A percentile compares a stretch with the other conserved stretches of the same genome.
phyloP scores from a whole-genome alignment of 352 stramenopile species.

The Globisporangium lucens region DNA sequence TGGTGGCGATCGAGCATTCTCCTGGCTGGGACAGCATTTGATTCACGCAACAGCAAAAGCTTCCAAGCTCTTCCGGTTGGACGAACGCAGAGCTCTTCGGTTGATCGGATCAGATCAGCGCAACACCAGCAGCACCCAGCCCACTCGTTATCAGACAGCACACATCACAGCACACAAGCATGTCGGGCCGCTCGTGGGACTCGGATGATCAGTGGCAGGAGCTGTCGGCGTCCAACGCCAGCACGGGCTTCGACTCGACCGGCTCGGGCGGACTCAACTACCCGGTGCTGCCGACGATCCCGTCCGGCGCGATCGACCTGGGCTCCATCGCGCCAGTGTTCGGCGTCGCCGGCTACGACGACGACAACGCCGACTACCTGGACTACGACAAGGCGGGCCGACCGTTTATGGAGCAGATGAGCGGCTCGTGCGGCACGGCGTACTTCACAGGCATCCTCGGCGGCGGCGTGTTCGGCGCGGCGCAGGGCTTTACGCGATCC shows the following conservation, averaged over 20 bases:
- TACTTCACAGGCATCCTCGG: slow-evolving; percentile 86
- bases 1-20: background rate
- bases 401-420: slow-evolving; percentile 85
- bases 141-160: background rate
- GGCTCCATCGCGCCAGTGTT: slow-evolving; percentile 85
- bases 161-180: slow-evolving; percentile 18
- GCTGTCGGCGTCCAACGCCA: slow-evolving; percentile 31
- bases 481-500: slow-evolving; percentile 64
- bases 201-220: slow-evolving; percentile 78
- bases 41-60: slow-evolving; percentile 4
- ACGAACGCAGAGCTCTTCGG: background rate
- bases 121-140: slow-evolving; percentile 1
- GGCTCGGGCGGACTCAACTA: slow-evolving; percentile 55
- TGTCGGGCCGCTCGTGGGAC: slow-evolving; percentile 56
- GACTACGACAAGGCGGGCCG: slow-evolving; percentile 83
- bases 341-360: slow-evolving; percentile 71
- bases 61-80: background rate
- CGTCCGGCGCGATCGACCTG: slow-evolving; percentile 76
- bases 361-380: slow-evolving; percentile 78
- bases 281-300: slow-evolving; percentile 69
- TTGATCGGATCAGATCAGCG: slow-evolving; percentile 5
- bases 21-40: slow-evolving; percentile 2
- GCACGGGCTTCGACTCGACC: slow-evolving; percentile 39
- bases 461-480: slow-evolving; percentile 65
- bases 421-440: slow-evolving; percentile 66